Evolutionary conservation across 768 basidiomycete species (phyloP), one percentile per base, ranked within the genome.

Genomic region (Strobilomyces echinocephalus): DNA sequence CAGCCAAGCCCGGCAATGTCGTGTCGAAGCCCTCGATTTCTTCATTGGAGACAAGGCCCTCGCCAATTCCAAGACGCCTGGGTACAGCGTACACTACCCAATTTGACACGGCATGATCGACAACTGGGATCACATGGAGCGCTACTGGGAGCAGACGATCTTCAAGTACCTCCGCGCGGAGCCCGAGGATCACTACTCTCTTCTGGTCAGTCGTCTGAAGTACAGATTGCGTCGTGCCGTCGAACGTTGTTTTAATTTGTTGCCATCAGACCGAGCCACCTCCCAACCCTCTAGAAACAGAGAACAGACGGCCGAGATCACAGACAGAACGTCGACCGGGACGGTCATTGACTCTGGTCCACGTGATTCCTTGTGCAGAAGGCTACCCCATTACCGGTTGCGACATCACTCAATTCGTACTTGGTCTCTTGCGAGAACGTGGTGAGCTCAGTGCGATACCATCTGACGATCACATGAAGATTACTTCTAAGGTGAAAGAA

Each of bases 71-170:
- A 97, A 94, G 77, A 97, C 95, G 0, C 88, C 88, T 0, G 88
- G 88, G 2, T 99, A 98, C 72, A 85, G 88, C 21, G 82, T 99
- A 4, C 88, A 93, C 71, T 98, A 97, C 71, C 97, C 97, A 14
- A 97, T 98, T 66, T 81, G 91, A 50, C 97, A 98, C 66, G 95
- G 95, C 24, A 87, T 91, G 87, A 95, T 97, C 65, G 95, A 97
- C 58, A 97, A 97, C 64, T 95, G 92, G 92, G 92, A 95, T 69
- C 85, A 97, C 61, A 98, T 98, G 95, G 95, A 98, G 70, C 79
- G 95, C 28, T 97, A 94, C 73, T 99, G 97, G 97, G 94, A 97
- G 71, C 95, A 99, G 77, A 91, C 88, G 60, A 98, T 98, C 80
- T 99, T 98, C 85, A 98, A 99, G 74, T 98, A 98, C 76, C 79